These are phyloP conservation scores for Rhodotorula kratochvilovae DNA, from an alignment of 768 basidiomycete species.

Conservation along the genomic window DNA sequence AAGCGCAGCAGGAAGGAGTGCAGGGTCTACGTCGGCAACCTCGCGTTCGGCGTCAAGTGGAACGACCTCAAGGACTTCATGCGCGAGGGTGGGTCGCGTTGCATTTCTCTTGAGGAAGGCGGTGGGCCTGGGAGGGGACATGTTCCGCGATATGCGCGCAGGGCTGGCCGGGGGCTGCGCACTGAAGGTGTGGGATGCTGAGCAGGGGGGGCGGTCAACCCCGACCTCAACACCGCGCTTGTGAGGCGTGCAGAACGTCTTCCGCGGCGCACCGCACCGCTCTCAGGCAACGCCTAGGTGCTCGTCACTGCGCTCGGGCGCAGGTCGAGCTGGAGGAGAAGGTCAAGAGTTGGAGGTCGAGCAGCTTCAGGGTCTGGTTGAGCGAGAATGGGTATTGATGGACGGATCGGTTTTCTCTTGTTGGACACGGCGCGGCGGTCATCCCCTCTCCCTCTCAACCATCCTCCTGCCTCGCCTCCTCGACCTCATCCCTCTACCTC, in stretches of 20 bases:
- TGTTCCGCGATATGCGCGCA: background rate
- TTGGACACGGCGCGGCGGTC: background rate
- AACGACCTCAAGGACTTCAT: constrained; percentile 99
- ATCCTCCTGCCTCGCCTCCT: background rate
- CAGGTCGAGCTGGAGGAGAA: background rate
- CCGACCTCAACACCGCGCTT: too few species aligned
- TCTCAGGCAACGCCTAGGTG: background rate
- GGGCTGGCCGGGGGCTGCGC: background rate
- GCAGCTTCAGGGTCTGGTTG: background rate
- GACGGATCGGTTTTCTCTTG: constrained; percentile 16
- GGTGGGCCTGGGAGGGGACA: constrained; percentile 37
- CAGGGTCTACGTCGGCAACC: constrained; percentile 95
- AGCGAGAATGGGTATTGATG: constrained; percentile 23
- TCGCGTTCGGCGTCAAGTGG: constrained; percentile 98
- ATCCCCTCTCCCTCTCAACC: background rate
- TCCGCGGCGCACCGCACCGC: too few species aligned
- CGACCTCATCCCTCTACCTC: background rate
- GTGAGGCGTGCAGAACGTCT: too few species aligned
- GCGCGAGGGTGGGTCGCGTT: constrained; percentile 95
- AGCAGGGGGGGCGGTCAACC: too few species aligned
- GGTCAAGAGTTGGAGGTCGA: constrained; percentile 15
- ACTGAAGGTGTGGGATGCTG: constrained; percentile 19
- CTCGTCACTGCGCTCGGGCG: background rate
- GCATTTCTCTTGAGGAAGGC: constrained; percentile 39
- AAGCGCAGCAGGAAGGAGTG: constrained; percentile 97